Conservation (phyloP, 805 yeast genomes). For the Starmerella vaccinii region DNA sequence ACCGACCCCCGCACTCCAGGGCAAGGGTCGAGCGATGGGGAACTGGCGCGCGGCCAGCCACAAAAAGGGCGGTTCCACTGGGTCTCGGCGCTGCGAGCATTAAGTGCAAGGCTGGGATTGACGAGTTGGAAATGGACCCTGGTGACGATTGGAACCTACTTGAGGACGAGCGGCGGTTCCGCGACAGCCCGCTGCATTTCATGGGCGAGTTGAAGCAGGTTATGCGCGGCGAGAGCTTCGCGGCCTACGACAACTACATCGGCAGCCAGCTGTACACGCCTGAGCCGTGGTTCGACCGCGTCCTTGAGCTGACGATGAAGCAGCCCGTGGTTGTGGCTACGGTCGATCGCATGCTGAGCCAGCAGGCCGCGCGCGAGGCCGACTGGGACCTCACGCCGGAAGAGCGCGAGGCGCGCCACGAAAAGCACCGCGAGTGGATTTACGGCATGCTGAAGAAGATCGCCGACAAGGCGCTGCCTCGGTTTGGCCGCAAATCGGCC, state of each 20-base stretch:
- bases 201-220: constrained; percentile 28
- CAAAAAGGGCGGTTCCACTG: not conserved
- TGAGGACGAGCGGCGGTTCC: constrained; percentile 26
- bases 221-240: constrained; percentile 31
- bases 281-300: constrained; percentile 27
- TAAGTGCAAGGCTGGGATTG: not conserved
- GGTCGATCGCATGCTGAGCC: constrained; percentile 29
- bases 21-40: not conserved
- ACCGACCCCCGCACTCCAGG: constrained; percentile 8
- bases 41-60: not conserved
- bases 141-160: constrained; percentile 15
- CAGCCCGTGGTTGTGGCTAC: constrained; percentile 28
- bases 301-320: constrained; percentile 26
- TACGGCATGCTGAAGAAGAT: constrained; percentile 27
- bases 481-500: constrained; percentile 27
- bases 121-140: not conserved
- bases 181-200: constrained; percentile 32
- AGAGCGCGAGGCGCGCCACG: constrained; percentile 26
- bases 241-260: constrained; percentile 33
- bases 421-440: constrained; percentile 28
- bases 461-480: constrained; percentile 30
- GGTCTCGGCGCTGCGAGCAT: too few relatives aligned
- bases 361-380: constrained; percentile 27
- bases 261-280: constrained; percentile 30
- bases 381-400: constrained; percentile 23